phyloP scores from a whole-genome alignment of 1,139 yeast species.

The Suhomyces bokatorum region DNA sequence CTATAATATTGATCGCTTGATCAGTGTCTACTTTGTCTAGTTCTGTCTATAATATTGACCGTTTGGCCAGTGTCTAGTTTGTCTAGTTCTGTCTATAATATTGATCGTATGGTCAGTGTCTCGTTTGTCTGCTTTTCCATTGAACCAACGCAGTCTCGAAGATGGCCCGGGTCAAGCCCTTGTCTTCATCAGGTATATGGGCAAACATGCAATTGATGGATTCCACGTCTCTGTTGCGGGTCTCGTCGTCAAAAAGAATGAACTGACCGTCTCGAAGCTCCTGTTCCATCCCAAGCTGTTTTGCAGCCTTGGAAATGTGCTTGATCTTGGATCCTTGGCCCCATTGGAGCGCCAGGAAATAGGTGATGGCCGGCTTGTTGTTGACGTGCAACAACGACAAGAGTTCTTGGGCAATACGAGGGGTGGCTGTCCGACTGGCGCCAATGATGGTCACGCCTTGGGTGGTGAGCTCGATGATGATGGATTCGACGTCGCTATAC shows the following conservation, averaged over 20 bases:
- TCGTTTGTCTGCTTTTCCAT: no score
- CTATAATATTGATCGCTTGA: no score
- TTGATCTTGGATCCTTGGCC: conserved; percentile 63
- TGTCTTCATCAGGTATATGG: conserved; percentile 43
- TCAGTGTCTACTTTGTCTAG: no score
- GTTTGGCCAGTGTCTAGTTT: no score
- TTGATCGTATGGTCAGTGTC: no score
- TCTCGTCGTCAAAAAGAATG: conserved; percentile 70
- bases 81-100: no score
- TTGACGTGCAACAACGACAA: conserved; percentile 50
- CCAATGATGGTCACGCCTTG: conserved; percentile 52
- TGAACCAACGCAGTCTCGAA: conserved; percentile 46
- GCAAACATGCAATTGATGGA: conserved; percentile 61
- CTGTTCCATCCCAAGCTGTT: conserved; percentile 35
- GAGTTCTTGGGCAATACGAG: conserved; percentile 58
- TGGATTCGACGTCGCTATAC: conserved; percentile 60
- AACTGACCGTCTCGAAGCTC: conserved; percentile 52
- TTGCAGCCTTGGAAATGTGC: conserved; percentile 54
- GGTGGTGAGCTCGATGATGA: conserved; percentile 45
- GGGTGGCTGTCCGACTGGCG: conserved; percentile 71
- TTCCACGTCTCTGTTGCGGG: conserved; percentile 65
- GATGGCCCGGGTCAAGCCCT: conserved; percentile 52
- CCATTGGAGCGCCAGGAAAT: conserved; percentile 61
- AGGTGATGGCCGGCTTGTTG: conserved; percentile 46
- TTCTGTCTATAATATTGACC: no score